phyloP scores from a whole-genome alignment of 2,329 filamentous ascomycete genomes.

The Passalora sequoiae region DNA sequence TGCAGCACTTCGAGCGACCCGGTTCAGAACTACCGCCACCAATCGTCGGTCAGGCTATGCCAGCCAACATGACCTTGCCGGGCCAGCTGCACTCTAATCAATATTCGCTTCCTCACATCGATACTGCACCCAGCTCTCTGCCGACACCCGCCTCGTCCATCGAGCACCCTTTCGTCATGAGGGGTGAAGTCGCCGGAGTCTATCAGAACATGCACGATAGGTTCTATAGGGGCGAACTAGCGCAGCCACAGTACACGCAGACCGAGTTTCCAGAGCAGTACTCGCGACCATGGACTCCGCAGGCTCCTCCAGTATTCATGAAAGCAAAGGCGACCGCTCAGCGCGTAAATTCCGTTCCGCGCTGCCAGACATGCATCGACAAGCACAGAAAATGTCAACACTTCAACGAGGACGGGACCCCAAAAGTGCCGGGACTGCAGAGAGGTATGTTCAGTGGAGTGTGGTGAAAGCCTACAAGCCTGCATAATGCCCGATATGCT shows the following conservation, averaged over 20 bases:
- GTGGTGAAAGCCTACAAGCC: no score
- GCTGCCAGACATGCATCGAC: slow-evolving; percentile 7
- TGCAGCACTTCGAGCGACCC: background rate
- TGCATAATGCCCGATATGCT: no score
- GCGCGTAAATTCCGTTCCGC: background rate
- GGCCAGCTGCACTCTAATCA: background rate
- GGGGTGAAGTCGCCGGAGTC: no score
- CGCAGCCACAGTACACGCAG: no score
- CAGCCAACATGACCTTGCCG: background rate
- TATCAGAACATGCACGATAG: slow-evolving; percentile 7
- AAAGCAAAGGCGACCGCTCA: background rate
- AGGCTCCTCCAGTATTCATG: no score
- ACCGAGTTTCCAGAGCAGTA: no score
- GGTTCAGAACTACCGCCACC: background rate
- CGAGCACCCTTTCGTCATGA: no score
- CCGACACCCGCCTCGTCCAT: background rate
- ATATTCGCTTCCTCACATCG: no score
- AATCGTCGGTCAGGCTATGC: slow-evolving; percentile 1
- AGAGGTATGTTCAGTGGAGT: no score
- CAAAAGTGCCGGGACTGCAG: background rate
- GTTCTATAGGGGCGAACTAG: slow-evolving; percentile 6
- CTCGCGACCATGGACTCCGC: no score
- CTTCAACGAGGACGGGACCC: background rate
- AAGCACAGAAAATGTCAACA: slow-evolving; percentile 5
- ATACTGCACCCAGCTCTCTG: background rate